Conservation (phyloP, 2,329 filamentous ascomycete species). For the Colletotrichum orchidophilum region DNA sequence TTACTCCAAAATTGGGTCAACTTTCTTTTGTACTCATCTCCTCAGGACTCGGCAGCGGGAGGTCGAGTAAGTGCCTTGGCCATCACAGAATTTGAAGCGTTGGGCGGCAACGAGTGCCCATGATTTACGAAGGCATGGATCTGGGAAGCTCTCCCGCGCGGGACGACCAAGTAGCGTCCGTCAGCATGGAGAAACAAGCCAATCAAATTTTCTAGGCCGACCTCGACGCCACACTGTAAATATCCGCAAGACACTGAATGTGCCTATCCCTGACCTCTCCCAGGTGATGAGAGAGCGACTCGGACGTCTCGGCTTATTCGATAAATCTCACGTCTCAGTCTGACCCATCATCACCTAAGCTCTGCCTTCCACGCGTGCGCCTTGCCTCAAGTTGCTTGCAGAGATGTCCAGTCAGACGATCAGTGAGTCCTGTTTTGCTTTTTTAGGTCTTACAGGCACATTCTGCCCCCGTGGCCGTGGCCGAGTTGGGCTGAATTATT, state of each 20-base stretch:
- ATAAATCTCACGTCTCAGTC: background rate
- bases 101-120: background rate
- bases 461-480: background rate
- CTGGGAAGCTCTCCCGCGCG: conserved; percentile 6
- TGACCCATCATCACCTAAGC: background rate
- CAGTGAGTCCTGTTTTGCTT: background rate
- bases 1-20: background rate
- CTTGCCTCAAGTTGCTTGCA: background rate
- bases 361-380: background rate
- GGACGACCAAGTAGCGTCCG: conserved; percentile 11
- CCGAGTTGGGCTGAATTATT: background rate
- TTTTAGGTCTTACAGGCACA: background rate
- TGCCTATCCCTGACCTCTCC: background rate
- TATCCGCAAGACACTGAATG: background rate
- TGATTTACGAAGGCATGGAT: background rate
- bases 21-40: background rate
- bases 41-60: background rate
- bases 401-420: background rate
- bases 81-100: background rate
- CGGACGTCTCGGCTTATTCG: background rate
- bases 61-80: background rate
- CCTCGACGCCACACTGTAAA: conserved; percentile 25
- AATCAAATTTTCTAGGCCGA: background rate
- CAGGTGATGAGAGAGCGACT: background rate
- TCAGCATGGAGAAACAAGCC: conserved; percentile 4